Base-by-base conservation (phyloP, 257 asterid species). In the Fraxinus excelsior region DNA sequence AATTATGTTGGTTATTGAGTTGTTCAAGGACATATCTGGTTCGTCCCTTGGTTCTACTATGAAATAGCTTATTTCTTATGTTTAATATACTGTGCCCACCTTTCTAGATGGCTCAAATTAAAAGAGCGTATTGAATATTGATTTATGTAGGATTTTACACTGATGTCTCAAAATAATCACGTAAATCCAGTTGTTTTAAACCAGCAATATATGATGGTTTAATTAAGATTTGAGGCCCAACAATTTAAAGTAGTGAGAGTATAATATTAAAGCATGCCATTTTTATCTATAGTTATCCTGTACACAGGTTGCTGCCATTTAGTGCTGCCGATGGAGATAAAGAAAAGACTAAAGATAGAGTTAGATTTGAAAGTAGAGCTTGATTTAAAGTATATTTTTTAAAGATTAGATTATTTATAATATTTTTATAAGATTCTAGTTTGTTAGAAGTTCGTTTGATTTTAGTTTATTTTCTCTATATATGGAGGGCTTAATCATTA, bases 1-100 rank as follows among this genome's bases (percentile, higher is more conserved):
- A 12, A 25, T 32, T 19, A 46, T 34, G 31, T 71, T 73, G 67
- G 74, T 11, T 25, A 34, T 69, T 46, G 67, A 46, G 66, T 74
- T 31, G 31, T 67, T 78, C 7, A 51, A 51, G 6, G 21, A 13
- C 62, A 14, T 51, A 19, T 58, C 28, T 58, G 31, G 66, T 58
- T 7, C 66, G 21, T 58, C 29, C 29, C 66, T 19, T 58, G 66
- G 44, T 58, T 58, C 12, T 56, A 5, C 26, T 21, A 8, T 58
- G 66, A 58, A 8, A 21, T 8, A 6, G 66, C 31, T 58, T 58
- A 13, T 58, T 8, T 58, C 66, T 58, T 58, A 19, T 21, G 25
- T 58, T n/a, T 58, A 21, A 21, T n/a, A 12, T 58, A 8, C 10
- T 21, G 29, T 21, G 21, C 66, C 66, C 12, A 5, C 26, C 31